Evolutionary conservation across 208 protist species (phyloP).

Genomic region (Leptomonas pyrrhocoris): DNA sequence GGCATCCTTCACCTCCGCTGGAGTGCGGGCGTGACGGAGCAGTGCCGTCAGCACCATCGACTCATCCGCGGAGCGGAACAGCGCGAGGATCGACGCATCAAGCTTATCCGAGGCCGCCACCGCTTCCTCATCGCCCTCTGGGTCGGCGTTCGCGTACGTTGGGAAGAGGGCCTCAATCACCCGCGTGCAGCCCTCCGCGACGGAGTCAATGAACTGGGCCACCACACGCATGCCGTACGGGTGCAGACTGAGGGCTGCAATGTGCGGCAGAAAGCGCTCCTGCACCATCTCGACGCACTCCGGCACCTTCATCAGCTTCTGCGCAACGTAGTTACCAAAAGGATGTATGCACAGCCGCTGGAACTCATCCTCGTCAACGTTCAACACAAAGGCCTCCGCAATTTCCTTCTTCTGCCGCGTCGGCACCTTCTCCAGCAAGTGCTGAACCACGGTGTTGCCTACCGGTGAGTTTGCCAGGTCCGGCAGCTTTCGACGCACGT

Average conservation of each 20-base stretch:
- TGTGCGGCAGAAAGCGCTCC: conserved; percentile 44
- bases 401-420: conserved; percentile 79
- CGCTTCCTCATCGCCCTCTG: conserved; percentile 21
- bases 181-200: conserved; percentile 42
- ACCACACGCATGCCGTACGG: conserved; percentile 81
- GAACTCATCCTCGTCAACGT: conserved; percentile 81
- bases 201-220: conserved; percentile 64
- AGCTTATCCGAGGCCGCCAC: conserved; percentile 39
- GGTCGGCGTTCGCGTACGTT: conserved; percentile 19
- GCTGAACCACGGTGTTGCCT: conserved; percentile 83
- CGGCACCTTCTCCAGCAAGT: conserved; percentile 80
- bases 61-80: conserved; percentile 56
- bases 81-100: conserved; percentile 35
- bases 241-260: conserved; percentile 50
- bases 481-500: conserved; percentile 75
- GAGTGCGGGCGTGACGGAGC: conserved; percentile 61
- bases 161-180: conserved; percentile 49
- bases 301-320: conserved; percentile 81
- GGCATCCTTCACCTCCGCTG: conserved; percentile 70
- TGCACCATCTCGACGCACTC: conserved; percentile 69
- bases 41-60: conserved; percentile 76
- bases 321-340: conserved; percentile 88
- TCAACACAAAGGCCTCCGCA: conserved; percentile 82
- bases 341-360: conserved; percentile 70
- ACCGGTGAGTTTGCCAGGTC: conserved; percentile 74